phyloP scores from a whole-genome alignment of 768 basidiomycete species.

The Fomitopsis serialis region DNA sequence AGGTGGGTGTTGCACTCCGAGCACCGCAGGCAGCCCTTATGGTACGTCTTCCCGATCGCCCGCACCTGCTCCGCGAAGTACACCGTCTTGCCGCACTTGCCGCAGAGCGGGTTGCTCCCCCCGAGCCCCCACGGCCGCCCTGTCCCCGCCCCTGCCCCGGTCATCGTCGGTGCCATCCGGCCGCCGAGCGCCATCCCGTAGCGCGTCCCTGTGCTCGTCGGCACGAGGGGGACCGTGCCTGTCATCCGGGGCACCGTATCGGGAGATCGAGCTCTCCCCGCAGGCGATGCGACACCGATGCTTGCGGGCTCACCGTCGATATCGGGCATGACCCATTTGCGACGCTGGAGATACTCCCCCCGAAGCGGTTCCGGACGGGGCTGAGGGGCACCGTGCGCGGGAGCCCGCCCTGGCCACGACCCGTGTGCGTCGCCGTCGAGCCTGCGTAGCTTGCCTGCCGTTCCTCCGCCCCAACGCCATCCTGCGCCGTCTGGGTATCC shows the following conservation, averaged over 20 bases:
- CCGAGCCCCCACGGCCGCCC: slow-evolving; percentile 52
- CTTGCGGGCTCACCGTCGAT: not conserved
- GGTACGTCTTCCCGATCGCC: slow-evolving; percentile 76
- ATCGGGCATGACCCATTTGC: not conserved
- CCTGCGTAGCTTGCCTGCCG: not conserved
- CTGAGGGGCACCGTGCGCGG: slow-evolving; percentile 50
- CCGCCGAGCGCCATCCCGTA: slow-evolving; percentile 53
- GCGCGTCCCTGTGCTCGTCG: slow-evolving; percentile 56
- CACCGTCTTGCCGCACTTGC: slow-evolving; percentile 67
- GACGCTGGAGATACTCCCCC: slow-evolving; percentile 16
- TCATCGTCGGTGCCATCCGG: slow-evolving; percentile 4
- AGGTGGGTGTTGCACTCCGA: slow-evolving; percentile 60
- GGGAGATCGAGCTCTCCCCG: not conserved
- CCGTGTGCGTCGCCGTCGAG: slow-evolving; percentile 37
- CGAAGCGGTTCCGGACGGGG: slow-evolving; percentile 15
- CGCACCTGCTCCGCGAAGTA: slow-evolving; percentile 86
- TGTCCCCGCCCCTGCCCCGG: slow-evolving; percentile 21
- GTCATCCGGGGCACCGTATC: not conserved
- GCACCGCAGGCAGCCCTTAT: slow-evolving; percentile 75
- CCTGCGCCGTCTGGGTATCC: slow-evolving; percentile 7
- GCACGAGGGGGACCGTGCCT: slow-evolving; percentile 26
- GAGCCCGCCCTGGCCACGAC: slow-evolving; percentile 40
- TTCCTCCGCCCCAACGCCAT: slow-evolving; percentile 23
- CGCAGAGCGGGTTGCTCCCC: slow-evolving; percentile 55
- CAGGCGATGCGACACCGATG: not conserved